Percentiles rank a stretch among this genome's conserved stretches.
These are phyloP conservation scores for Chalciporus piperatus DNA, from an alignment of 768 basidiomycete species.

Conservation along the genomic window DNA sequence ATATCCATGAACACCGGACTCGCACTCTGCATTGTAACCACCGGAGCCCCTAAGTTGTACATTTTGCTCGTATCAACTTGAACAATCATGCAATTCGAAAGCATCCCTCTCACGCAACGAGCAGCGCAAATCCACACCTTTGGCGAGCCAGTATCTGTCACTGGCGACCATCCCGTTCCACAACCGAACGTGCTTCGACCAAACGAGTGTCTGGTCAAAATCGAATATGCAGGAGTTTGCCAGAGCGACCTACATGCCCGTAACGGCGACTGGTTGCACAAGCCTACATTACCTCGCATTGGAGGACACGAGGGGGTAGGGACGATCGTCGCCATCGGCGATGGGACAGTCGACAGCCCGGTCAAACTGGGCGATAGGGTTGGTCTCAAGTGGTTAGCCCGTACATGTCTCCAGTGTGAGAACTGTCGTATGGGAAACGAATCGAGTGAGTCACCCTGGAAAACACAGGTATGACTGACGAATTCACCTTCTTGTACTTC, in stretches of 20 bases:
- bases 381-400: slow-evolving; percentile 44
- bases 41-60: too few species aligned
- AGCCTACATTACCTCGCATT: slow-evolving; percentile 31
- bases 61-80: neutral
- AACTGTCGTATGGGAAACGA: slow-evolving; percentile 39
- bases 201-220: slow-evolving; percentile 38
- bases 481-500: neutral
- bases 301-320: slow-evolving; percentile 51
- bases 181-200: slow-evolving; percentile 14
- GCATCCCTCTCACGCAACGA: slow-evolving; percentile 23
- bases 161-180: slow-evolving; percentile 18
- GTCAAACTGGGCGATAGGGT: slow-evolving; percentile 40
- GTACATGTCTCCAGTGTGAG: slow-evolving; percentile 40
- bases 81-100: neutral
- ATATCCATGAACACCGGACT: too few species aligned
- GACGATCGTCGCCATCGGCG: slow-evolving; percentile 41
- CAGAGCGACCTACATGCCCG: slow-evolving; percentile 41
- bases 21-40: too few species aligned
- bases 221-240: slow-evolving; percentile 42
- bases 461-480: too few species aligned
- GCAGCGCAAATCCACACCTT: slow-evolving; percentile 22
- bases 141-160: slow-evolving; percentile 11
- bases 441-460: slow-evolving; percentile 17
- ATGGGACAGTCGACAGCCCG: slow-evolving; percentile 27
- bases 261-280: slow-evolving; percentile 36